Percentiles rank a stretch among this genome's conserved stretches.
phyloP scores from a whole-genome alignment of 331 rosid genomes.

The Acacia pycnantha region DNA sequence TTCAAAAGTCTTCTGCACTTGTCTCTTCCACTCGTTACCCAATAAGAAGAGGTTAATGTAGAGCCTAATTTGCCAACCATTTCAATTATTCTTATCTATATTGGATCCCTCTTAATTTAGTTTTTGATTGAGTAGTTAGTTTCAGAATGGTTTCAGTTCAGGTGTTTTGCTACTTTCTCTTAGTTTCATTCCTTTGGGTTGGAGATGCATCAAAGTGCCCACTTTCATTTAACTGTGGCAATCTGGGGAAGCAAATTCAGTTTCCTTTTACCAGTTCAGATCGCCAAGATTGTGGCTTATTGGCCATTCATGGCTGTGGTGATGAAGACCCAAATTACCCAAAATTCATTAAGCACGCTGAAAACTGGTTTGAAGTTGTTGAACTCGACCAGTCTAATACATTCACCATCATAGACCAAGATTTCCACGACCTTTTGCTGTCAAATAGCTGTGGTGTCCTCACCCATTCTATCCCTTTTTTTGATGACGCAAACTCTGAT shows the following conservation, averaged over 20 bases:
- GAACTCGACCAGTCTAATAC: background rate
- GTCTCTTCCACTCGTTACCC: background rate
- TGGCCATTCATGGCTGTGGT: slow-evolving; percentile 20
- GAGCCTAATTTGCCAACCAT: background rate
- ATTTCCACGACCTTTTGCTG: background rate
- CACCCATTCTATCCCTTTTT: background rate
- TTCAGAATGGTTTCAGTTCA: background rate
- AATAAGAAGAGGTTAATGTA: too few relatives aligned
- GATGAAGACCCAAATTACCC: background rate
- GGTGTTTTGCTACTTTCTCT: background rate
- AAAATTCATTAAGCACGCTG: background rate
- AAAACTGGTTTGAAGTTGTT: background rate
- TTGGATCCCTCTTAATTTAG: too few relatives aligned
- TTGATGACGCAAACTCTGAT: background rate
- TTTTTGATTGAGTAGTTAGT: too few relatives aligned
- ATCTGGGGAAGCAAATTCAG: background rate
- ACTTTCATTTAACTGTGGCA: slow-evolving; percentile 14
- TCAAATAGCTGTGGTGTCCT: background rate
- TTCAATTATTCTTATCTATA: background rate
- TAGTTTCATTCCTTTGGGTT: background rate
- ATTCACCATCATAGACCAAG: background rate
- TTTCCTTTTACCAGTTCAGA: slow-evolving; percentile 32
- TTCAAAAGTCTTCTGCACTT: background rate
- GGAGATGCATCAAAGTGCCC: slow-evolving; percentile 30
- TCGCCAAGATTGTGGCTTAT: slow-evolving; percentile 21